Conservation (phyloP, 768 basidiomycete species). For the Hemileccinum impolitum region DNA sequence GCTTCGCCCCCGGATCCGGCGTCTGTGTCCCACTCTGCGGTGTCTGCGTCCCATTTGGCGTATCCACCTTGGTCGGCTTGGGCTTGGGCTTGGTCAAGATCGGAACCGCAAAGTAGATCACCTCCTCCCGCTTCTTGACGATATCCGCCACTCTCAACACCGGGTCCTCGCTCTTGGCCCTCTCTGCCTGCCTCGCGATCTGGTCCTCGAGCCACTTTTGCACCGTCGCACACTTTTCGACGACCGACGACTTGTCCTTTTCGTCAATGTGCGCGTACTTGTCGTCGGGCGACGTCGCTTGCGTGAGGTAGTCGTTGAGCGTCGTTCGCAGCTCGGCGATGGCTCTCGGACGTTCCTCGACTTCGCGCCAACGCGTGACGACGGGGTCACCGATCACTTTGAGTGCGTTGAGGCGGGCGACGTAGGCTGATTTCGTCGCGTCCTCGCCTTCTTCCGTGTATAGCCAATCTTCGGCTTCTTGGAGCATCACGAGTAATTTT, state of each 20-base stretch:
- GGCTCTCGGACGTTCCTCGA: conserved; percentile 73
- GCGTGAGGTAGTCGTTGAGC: conserved; percentile 78
- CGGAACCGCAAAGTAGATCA: conserved; percentile 84
- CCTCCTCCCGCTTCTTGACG: conserved; percentile 87
- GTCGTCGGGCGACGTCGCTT: conserved; percentile 83
- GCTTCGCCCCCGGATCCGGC: conserved; percentile 44
- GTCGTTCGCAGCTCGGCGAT: conserved; percentile 80
- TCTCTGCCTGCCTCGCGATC: conserved; percentile 81
- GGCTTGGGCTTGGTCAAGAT: conserved; percentile 94
- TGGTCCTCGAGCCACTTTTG: conserved; percentile 98
- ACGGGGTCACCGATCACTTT: conserved; percentile 88
- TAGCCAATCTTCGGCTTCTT: conserved; percentile 92
- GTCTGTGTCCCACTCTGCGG: conserved; percentile 64
- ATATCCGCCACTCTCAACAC: conserved; percentile 81
- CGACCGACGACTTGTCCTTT: conserved; percentile 78
- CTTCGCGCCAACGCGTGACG: conserved; percentile 75
- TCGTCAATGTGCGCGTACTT: conserved; percentile 86
- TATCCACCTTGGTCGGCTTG: conserved; percentile 63
- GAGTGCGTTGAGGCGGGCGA: conserved; percentile 74
- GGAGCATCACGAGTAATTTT: conserved; percentile 64
- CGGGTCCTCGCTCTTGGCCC: conserved; percentile 85
- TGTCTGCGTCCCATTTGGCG: conserved; percentile 58
- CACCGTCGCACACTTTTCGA: conserved; percentile 86
- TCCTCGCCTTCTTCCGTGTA: conserved; percentile 97
- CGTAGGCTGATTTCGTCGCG: conserved; percentile 93